phyloP scores from a whole-genome alignment of 164 flowering plant species.

The Nymphaea thermarum region DNA sequence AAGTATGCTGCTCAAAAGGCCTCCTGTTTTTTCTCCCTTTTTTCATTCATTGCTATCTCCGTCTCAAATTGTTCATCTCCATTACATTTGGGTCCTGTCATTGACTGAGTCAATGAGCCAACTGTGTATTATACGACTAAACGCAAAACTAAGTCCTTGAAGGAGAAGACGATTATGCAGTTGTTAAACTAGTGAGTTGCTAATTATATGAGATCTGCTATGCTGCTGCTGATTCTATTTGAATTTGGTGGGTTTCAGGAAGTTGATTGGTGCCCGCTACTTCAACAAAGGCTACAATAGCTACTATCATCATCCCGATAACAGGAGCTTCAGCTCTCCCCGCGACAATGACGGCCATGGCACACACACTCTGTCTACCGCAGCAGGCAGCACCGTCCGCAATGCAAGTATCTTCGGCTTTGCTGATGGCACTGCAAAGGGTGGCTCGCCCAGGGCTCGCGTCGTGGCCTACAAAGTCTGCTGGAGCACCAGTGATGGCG shows the following conservation, averaged over 20 bases:
- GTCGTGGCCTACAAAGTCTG: conserved; percentile 9
- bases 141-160: too few relatives aligned
- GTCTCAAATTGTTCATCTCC: not conserved
- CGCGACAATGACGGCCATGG: conserved; percentile 16
- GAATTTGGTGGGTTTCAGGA: not conserved
- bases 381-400: conserved; percentile 10
- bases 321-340: not conserved
- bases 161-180: too few relatives aligned
- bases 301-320: not conserved
- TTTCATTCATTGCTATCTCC: too few relatives aligned
- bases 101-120: too few relatives aligned
- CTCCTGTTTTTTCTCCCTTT: too few relatives aligned
- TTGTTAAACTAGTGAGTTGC: too few relatives aligned
- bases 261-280: conserved; percentile 14
- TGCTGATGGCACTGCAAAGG: conserved; percentile 8
- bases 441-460: conserved; percentile 11
- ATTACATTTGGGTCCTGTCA: too few relatives aligned
- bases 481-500: not conserved
- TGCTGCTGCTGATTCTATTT: too few relatives aligned
- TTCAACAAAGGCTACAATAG: conserved; percentile 5
- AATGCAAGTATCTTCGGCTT: conserved; percentile 3
- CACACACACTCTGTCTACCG: conserved; percentile 15
- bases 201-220: too few relatives aligned
- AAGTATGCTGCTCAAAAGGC: not conserved
- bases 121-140: too few relatives aligned